These are phyloP conservation scores for Melastoma malabathricum DNA, from an alignment of 345 rosid species.

Conservation along the genomic window DNA sequence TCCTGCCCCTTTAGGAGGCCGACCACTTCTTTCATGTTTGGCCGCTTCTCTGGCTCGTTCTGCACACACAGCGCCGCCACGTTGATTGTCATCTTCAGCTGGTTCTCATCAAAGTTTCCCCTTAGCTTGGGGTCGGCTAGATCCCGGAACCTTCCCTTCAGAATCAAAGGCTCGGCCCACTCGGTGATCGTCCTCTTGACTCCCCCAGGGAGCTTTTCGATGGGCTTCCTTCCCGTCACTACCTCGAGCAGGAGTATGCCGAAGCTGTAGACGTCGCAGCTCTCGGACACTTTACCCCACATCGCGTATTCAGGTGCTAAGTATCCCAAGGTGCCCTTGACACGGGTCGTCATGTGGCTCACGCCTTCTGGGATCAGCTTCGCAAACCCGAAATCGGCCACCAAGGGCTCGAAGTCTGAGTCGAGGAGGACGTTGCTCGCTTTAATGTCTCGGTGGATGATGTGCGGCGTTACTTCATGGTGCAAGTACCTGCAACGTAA, in stretches of 20 bases:
- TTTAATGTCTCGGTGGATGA: conserved; percentile 28
- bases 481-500: conserved; percentile 37
- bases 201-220: conserved; percentile 54
- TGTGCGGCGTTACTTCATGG: conserved; percentile 55
- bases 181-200: conserved; percentile 56
- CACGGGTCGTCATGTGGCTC: conserved; percentile 61
- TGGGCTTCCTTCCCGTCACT: conserved; percentile 60
- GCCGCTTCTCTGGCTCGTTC: conserved; percentile 52
- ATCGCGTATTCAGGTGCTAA: conserved; percentile 76
- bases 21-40: conserved; percentile 69
- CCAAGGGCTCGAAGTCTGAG: conserved; percentile 67
- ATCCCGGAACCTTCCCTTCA: conserved; percentile 39
- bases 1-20: conserved; percentile 46
- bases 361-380: conserved; percentile 75
- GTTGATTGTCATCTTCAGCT: conserved; percentile 39
- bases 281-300: conserved; percentile 74
- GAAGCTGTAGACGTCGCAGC: conserved; percentile 80
- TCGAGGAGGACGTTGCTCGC: conserved; percentile 48
- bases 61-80: conserved; percentile 64
- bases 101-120: conserved; percentile 52
- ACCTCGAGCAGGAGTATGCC: conserved; percentile 73
- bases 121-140: conserved; percentile 57
- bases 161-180: conserved; percentile 64
- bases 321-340: conserved; percentile 70
- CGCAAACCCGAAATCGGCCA: conserved; percentile 78